Percentiles rank a stretch among this genome's conserved stretches.
Conservation (phyloP, 768 basidiomycete species). For the Tulasnella sp. region DNA sequence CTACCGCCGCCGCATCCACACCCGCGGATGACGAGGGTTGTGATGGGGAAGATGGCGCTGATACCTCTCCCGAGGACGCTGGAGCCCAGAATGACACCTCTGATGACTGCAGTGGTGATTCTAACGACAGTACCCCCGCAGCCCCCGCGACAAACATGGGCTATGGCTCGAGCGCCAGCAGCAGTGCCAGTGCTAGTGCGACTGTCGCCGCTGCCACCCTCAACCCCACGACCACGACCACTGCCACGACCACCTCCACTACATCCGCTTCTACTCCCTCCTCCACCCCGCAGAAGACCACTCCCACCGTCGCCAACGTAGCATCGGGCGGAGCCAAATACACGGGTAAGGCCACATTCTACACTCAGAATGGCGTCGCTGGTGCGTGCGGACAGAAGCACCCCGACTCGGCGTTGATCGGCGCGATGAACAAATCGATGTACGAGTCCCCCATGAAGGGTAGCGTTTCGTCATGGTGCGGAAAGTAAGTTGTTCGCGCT, state of each 20-base stretch:
- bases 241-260: not conserved
- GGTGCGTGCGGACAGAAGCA: constrained; percentile 32
- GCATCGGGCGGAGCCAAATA: not conserved
- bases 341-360: constrained; percentile 29
- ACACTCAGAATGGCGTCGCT: constrained; percentile 30
- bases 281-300: not conserved
- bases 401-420: constrained; percentile 30
- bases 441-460: constrained; percentile 17
- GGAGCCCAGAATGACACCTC: too few species aligned
- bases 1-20: too few species aligned
- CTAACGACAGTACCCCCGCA: too few species aligned
- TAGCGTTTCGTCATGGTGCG: constrained; percentile 26
- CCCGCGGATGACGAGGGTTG: too few species aligned
- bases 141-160: too few species aligned
- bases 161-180: too few species aligned
- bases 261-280: not conserved
- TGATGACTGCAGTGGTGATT: too few species aligned
- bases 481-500: constrained; percentile 18
- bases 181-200: too few species aligned
- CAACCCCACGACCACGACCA: not conserved
- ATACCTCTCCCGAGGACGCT: too few species aligned
- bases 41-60: too few species aligned
- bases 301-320: not conserved
- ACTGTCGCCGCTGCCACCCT: too few species aligned
- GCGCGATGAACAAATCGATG: constrained; percentile 29